phyloP scores from a whole-genome alignment of 495 filamentous ascomycete genomes.

The Podospora bellae-mahoneyi region DNA sequence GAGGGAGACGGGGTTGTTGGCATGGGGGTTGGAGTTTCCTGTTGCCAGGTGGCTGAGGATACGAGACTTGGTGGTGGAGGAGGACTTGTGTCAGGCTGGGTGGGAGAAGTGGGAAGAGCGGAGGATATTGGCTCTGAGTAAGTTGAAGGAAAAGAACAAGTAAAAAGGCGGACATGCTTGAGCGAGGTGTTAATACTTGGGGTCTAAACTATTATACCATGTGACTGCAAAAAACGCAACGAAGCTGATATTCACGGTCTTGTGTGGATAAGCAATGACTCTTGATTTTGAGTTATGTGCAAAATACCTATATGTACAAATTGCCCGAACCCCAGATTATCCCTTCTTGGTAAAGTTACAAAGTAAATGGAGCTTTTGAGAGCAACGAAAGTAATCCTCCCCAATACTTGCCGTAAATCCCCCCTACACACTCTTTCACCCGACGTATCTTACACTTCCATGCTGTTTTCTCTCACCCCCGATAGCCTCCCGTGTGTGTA shows the following conservation, averaged over 20 bases:
- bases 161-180: background rate
- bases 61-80: conserved; percentile 81
- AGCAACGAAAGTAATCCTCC: background rate
- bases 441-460: background rate
- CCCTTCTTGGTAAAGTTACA: background rate
- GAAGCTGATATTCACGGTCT: too few relatives aligned
- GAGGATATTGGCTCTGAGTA: conserved; percentile 15
- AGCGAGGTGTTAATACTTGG: background rate
- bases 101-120: conserved; percentile 82
- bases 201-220: too few relatives aligned
- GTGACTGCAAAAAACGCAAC: too few relatives aligned
- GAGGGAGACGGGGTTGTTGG: conserved; percentile 57
- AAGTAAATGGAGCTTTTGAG: background rate
- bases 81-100: conserved; percentile 86
- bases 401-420: background rate
- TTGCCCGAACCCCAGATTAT: background rate
- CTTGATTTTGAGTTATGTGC: background rate
- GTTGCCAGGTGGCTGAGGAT: conserved; percentile 63
- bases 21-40: conserved; percentile 68
- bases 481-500: background rate
- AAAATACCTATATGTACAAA: background rate
- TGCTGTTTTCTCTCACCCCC: background rate
- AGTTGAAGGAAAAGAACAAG: conserved; percentile 8
- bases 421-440: background rate
- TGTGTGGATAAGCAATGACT: too few relatives aligned